Conservation (phyloP, 768 basidiomycete species). For the Calocera cornea region DNA sequence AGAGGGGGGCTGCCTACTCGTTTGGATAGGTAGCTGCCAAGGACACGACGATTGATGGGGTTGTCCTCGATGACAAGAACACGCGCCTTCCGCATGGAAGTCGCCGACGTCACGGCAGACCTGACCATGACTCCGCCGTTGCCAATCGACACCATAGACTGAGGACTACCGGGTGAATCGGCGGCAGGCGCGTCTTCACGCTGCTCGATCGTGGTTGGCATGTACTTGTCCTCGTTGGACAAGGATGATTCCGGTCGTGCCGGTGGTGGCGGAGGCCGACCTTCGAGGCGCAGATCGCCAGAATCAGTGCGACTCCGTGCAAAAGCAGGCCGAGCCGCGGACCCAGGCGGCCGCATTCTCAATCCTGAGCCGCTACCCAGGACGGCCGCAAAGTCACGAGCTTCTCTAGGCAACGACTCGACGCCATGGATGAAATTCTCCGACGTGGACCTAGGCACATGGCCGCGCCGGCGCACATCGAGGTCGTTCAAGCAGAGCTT, state of each 20-base stretch:
- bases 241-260: neutral
- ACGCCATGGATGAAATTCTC: constrained; percentile 1
- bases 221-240: constrained; percentile 4
- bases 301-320: neutral
- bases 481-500: constrained; percentile 48
- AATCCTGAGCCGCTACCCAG: neutral
- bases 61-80: constrained; percentile 89
- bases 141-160: constrained; percentile 24
- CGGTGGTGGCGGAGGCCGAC: neutral
- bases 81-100: constrained; percentile 29
- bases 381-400: neutral
- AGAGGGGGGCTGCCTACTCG: constrained; percentile 18
- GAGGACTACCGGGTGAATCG: constrained; percentile 22
- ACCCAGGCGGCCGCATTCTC: neutral
- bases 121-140: constrained; percentile 46
- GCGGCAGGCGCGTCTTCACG: neutral
- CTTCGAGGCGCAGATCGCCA: neutral
- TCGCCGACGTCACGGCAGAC: constrained; percentile 38
- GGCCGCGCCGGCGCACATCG: constrained; percentile 27
- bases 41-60: constrained; percentile 61
- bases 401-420: neutral
- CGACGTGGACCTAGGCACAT: constrained; percentile 4
- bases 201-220: neutral
- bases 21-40: constrained; percentile 31
- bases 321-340: neutral